Evolutionary conservation across 257 asterid genomes (phyloP).

Genomic region (Catharanthus roseus): DNA sequence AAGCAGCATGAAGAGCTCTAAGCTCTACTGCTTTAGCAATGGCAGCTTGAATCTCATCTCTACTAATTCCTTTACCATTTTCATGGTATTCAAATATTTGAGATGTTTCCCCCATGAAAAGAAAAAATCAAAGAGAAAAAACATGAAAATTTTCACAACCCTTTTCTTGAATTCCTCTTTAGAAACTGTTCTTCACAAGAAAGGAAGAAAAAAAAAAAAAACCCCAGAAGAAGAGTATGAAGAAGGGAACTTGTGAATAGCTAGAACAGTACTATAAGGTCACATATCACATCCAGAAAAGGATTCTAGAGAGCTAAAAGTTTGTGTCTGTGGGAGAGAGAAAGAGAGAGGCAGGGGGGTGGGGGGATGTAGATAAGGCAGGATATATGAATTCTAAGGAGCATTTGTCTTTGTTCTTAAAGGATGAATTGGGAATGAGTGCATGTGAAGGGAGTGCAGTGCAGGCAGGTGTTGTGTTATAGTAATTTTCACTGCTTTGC

Average conservation of each 20-base stretch:
- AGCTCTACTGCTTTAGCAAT: conserved; percentile 86
- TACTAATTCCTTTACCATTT: conserved; percentile 30
- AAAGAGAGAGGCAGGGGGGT: conserved; percentile 9
- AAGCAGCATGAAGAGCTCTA: conserved; percentile 81
- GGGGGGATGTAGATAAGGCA: not conserved
- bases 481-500: conserved; percentile 25
- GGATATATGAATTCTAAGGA: conserved; percentile 17
- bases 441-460: conserved; percentile 46
- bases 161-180: not conserved
- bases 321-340: conserved; percentile 6
- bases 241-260: conserved; percentile 22
- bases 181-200: conserved; percentile 15
- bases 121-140: conserved; percentile 1
- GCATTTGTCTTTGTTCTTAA: conserved; percentile 34
- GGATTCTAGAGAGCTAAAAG: conserved; percentile 40
- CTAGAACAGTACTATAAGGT: conserved; percentile 18
- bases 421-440: conserved; percentile 29
- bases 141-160: conserved; percentile 4
- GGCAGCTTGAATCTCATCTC: conserved; percentile 62
- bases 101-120: conserved; percentile 19
- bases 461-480: too few species aligned
- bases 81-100: conserved; percentile 18
- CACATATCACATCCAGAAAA: conserved; percentile 39
- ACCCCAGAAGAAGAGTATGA: too few species aligned
- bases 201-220: too few species aligned